Base-by-base conservation (phyloP, 768 basidiomycete species). In the Hericium coralloides region DNA sequence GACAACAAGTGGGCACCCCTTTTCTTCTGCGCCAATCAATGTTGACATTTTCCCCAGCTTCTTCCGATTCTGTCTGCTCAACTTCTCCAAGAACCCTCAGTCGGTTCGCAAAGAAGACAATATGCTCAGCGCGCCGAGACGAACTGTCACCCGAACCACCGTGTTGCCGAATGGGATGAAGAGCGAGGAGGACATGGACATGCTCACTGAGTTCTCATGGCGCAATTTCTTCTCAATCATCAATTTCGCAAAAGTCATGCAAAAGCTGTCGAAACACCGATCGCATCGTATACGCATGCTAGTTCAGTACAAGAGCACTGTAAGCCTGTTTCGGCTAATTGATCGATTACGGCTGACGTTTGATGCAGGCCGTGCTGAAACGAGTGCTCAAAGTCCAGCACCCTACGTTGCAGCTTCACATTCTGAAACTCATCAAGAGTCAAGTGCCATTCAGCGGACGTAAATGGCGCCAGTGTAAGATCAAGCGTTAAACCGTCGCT, bases 371-470 rank as follows among this genome's bases (percentile, higher is more conserved):
- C 55, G 93, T 98, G 51, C 75, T 99, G 61, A 99, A 99, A 71
- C 83, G 97, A 26, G 90, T 98, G 59, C 76, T 98, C 56, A 84
- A 90, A 71, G 94, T 99, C 12, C 85, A 89, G 64, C 97, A 99
- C 65, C 92, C 94, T 3, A 79, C 95, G 80, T 72, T 98, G 59
- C 95, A 98, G 68, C 79, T 98, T 23, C 92, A 97, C 71, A 83
- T 97, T 9, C 77, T 99, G 62, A 99, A 99, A 72, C 76, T 98
- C 58, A 95, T 98, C 76, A 99, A 99, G 77, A 95, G 92, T 62
- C 97, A 98, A 78, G 94, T 98, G 5, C 97, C 97, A 2, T 98
- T 93, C 70, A 95, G 93, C 66, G 97, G 95, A 18, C 79, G 95
- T 43, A 98, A 95, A 73, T 99, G 97, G 97, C 79, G 95, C 52